phyloP scores from a whole-genome alignment of 148 eudicot genomes.

The Rhododendron molle region DNA sequence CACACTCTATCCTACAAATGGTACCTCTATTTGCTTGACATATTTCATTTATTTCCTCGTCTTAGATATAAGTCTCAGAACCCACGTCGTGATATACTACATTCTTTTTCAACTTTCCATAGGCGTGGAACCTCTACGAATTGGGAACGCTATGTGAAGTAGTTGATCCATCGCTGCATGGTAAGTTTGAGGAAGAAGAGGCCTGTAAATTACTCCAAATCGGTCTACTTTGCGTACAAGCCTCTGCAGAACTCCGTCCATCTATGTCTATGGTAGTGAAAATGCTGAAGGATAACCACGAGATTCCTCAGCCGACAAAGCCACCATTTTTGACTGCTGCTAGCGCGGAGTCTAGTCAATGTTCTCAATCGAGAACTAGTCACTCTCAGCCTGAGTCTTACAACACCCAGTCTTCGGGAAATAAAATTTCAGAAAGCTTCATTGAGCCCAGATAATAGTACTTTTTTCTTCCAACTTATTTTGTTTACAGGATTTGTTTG shows the following conservation, averaged over 20 bases:
- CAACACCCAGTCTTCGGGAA: conserved; percentile 9
- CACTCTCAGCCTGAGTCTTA: conserved; percentile 11
- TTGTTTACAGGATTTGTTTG: neutral
- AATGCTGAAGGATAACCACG: conserved; percentile 22
- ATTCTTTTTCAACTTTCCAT: neutral
- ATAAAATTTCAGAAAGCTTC: conserved; percentile 25
- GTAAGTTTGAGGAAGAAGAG: conserved; percentile 24
- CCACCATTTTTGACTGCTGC: conserved; percentile 40
- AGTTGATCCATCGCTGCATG: conserved; percentile 30
- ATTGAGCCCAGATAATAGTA: conserved; percentile 26
- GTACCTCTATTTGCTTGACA: conserved; percentile 19
- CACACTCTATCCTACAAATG: conserved; percentile 37
- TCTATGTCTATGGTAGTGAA: conserved; percentile 40
- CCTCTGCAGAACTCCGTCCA: conserved; percentile 41
- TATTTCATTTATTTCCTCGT: neutral
- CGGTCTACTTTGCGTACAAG: conserved; percentile 46
- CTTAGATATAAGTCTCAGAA: neutral
- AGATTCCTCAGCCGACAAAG: conserved; percentile 33
- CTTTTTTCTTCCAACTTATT: neutral
- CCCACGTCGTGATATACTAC: neutral
- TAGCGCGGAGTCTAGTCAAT: conserved; percentile 12
- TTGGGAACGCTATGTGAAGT: conserved; percentile 26
- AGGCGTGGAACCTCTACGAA: conserved; percentile 37
- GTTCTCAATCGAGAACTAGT: neutral
- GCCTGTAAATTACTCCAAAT: conserved; percentile 33